Percentiles rank a stretch among this genome's conserved stretches.
Evolutionary conservation across 352 stramenopile genomes (phyloP).

Genomic region (Phytophthora macrochlamydospora): DNA sequence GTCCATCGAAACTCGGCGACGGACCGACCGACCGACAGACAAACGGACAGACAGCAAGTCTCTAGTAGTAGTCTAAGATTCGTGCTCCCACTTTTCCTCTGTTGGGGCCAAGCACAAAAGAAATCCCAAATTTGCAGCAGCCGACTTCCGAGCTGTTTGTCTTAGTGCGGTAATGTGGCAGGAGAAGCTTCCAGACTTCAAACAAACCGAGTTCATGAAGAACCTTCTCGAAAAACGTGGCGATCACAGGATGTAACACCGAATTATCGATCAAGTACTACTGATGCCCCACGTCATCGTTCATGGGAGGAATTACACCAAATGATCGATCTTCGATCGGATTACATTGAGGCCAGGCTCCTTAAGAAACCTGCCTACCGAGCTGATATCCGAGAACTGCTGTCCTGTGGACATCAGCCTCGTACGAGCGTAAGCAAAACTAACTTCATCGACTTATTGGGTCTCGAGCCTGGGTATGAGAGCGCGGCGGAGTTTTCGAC

Average conservation of each 20-base stretch:
- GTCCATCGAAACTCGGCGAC: too few relatives aligned
- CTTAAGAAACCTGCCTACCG: background rate
- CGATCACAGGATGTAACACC: background rate
- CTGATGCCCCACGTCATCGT: background rate
- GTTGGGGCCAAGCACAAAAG: constrained; percentile 6
- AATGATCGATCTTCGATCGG: constrained; percentile 2
- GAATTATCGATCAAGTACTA: background rate
- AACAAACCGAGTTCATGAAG: background rate
- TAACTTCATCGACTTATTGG: constrained; percentile 1
- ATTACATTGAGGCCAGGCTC: background rate
- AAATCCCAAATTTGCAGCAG: constrained; percentile 2
- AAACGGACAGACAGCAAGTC: too few relatives aligned
- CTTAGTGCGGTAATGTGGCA: background rate
- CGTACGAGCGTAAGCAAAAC: background rate
- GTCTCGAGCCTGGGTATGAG: constrained; percentile 11
- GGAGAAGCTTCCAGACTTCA: background rate
- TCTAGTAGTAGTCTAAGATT: too few relatives aligned
- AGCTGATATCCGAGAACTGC: constrained; percentile 8
- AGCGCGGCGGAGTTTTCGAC: background rate
- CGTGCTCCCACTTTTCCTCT: background rate
- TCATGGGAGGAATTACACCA: constrained; percentile 4
- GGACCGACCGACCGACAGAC: too few relatives aligned
- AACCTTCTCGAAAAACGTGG: background rate
- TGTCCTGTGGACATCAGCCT: background rate
- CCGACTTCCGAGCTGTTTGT: constrained; percentile 9